Conservation (phyloP, 805 yeast species). For the Cyberlindnera nakhonratchasimensis region DNA sequence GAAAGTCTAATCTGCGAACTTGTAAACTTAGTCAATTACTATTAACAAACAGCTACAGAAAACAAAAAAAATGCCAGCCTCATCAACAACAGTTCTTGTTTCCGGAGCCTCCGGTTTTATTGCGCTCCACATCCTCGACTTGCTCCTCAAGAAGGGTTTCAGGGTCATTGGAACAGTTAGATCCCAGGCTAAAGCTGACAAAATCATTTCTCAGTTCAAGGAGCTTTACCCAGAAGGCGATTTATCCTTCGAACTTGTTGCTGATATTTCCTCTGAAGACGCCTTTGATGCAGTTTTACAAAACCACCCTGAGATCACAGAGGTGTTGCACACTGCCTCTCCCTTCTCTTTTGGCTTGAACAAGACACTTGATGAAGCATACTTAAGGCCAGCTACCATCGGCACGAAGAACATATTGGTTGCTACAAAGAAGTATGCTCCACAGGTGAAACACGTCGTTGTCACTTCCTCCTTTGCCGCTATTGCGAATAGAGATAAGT, state of each 20-base stretch:
- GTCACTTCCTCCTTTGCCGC: slow-evolving; percentile 53
- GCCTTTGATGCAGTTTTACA: slow-evolving; percentile 46
- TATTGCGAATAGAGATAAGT: slow-evolving; percentile 35
- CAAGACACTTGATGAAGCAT: slow-evolving; percentile 44
- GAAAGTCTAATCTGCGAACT: too few species aligned
- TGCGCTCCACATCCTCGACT: slow-evolving; percentile 42
- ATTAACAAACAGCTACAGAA: too few species aligned
- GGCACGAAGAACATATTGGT: slow-evolving; percentile 52
- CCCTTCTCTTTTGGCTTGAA: slow-evolving; percentile 47
- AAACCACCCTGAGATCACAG: slow-evolving; percentile 46
- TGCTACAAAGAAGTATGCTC: slow-evolving; percentile 42
- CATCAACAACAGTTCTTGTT: slow-evolving; percentile 34
- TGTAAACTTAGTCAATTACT: too few species aligned
- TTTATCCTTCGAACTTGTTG: slow-evolving; percentile 43
- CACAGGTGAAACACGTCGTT: slow-evolving; percentile 44
- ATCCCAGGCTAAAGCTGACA: slow-evolving; percentile 35
- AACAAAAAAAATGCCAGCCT: too few species aligned
- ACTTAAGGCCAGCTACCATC: slow-evolving; percentile 51
- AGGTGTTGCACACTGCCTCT: slow-evolving; percentile 59
- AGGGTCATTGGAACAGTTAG: slow-evolving; percentile 46
- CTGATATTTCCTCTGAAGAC: slow-evolving; percentile 42
- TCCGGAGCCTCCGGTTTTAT: slow-evolving; percentile 51
- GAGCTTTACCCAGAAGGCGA: slow-evolving; percentile 31
- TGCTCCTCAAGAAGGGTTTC: slow-evolving; percentile 37
- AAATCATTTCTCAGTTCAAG: slow-evolving; percentile 29